Percentiles rank a stretch among this genome's conserved stretches.
Conservation (phyloP, 2,329 filamentous ascomycete genomes). For the Penicillium sp. region DNA sequence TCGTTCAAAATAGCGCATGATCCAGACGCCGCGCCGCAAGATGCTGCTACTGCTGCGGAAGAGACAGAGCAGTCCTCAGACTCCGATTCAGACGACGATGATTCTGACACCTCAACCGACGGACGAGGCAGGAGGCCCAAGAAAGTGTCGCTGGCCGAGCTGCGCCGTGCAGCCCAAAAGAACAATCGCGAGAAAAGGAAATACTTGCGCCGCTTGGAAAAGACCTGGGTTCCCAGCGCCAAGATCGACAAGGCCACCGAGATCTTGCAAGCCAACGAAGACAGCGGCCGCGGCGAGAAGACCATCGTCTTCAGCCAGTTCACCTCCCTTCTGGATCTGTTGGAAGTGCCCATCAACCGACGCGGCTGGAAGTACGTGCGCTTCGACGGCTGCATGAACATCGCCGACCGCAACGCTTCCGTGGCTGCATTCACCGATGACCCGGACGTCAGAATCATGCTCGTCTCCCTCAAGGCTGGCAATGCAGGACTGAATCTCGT, state of each 20-base stretch:
- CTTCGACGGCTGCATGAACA: slow-evolving; percentile 74
- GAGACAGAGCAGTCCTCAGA: slow-evolving; percentile 34
- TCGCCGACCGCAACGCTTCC: slow-evolving; percentile 63
- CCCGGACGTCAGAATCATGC: slow-evolving; percentile 63
- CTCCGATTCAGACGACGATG: slow-evolving; percentile 38
- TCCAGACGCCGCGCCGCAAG: slow-evolving; percentile 45
- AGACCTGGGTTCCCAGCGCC: slow-evolving; percentile 69
- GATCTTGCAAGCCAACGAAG: slow-evolving; percentile 55
- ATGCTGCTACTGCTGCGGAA: slow-evolving; percentile 26
- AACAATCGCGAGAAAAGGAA: slow-evolving; percentile 64
- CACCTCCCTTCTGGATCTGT: slow-evolving; percentile 72
- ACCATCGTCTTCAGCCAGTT: slow-evolving; percentile 82
- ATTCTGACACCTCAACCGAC: slow-evolving; percentile 25
- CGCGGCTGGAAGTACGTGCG: slow-evolving; percentile 61
- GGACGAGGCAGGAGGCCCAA: slow-evolving; percentile 28
- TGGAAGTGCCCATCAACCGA: slow-evolving; percentile 69
- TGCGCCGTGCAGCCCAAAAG: slow-evolving; percentile 65
- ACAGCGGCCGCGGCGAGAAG: slow-evolving; percentile 61
- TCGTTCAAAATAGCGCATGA: slow-evolving; percentile 73
- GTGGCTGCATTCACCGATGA: slow-evolving; percentile 67
- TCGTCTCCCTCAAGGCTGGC: slow-evolving; percentile 76
- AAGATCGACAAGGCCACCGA: slow-evolving; percentile 71
- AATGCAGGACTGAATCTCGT: slow-evolving; percentile 86
- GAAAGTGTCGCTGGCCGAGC: slow-evolving; percentile 57
- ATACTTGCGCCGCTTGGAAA: slow-evolving; percentile 67